Evolutionary conservation across 2,329 filamentous ascomycete genomes (phyloP).

Genomic region (Incumbomyces lentus): DNA sequence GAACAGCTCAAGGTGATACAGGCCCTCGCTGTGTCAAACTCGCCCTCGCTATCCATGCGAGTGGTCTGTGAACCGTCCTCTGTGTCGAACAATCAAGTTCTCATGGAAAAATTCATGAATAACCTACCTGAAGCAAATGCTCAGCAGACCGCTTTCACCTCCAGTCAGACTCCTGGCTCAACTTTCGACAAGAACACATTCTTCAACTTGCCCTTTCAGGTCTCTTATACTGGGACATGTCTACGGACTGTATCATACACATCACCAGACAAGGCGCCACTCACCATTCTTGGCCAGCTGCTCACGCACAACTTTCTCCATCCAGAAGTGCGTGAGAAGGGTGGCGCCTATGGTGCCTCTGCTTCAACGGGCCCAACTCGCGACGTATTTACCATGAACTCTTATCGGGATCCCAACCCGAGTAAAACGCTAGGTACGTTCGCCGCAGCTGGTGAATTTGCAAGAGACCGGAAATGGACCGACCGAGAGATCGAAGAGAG

Average conservation of each 20-base stretch:
- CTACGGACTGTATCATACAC: constrained; percentile 77
- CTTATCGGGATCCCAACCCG: constrained; percentile 92
- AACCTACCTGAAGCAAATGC: constrained; percentile 41
- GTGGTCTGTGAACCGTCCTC: constrained; percentile 77
- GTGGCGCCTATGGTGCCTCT: constrained; percentile 88
- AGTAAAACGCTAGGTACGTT: constrained; percentile 80
- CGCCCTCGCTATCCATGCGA: constrained; percentile 62
- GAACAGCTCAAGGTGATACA: constrained; percentile 79
- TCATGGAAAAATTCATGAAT: constrained; percentile 60
- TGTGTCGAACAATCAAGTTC: constrained; percentile 56
- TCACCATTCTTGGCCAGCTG: constrained; percentile 82
- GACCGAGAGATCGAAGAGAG: constrained; percentile 86
- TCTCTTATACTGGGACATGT: constrained; percentile 82
- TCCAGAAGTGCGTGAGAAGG: constrained; percentile 95
- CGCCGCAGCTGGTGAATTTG: constrained; percentile 71
- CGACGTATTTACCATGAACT: constrained; percentile 88
- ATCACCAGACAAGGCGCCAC: constrained; percentile 60
- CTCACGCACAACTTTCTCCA: constrained; percentile 94
- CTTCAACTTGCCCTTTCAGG: constrained; percentile 91
- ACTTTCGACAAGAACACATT: constrained; percentile 57
- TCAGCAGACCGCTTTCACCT: constrained; percentile 26
- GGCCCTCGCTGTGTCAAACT: constrained; percentile 58
- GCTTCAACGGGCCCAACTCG: constrained; percentile 71
- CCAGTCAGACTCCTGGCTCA: constrained; percentile 25
- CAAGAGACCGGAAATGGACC: constrained; percentile 68